Base-by-base conservation (phyloP, 1,284 basidiomycete species). In the Irpex rosettiformis region DNA sequence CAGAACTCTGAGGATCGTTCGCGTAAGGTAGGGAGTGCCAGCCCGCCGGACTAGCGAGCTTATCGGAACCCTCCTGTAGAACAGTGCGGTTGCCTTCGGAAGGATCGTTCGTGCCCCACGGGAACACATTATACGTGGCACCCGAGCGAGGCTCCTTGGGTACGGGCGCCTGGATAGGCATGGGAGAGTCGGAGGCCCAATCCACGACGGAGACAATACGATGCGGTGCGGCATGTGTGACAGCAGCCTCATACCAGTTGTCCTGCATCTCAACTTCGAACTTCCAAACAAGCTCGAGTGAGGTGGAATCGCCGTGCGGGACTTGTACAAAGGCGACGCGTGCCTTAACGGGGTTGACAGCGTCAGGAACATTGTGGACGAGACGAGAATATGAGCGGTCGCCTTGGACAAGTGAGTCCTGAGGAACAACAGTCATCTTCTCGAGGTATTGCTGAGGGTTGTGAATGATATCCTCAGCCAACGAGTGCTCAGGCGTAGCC, bases 211-310 rank as follows among this genome's bases (percentile, higher is more conserved):
- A 88, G 65, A 92, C 75, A 66, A 92, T 88, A 63, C 83, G 79
- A 68, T 90, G 85, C 10, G 89, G 88, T 8, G 78, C 70, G 30
- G 75, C 69, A 0, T 82, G 80, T 3, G 88, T 84, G 29, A 93
- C 83, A 4, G 87, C 78, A 2, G 88, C 80, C 69, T 93, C 89
- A 58, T 93, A 93, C 89, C 89, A 92, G 72, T 91, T 93, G 72
- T 93, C 85, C 67, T 85, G 70, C 90, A 93, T 89, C 77, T 92
- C 89, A n/a, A 91, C 88, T 67, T 91, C 88, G 62, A 91, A 88
- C 85, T 83, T 86, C 86, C 85, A 89, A 8, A 89, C 89, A 57
- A 88, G 80, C 67, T 82, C 78, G 25, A 91, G 79, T 22, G 79
- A 76, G 13, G 79, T 82, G 21, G 73, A 69, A 51, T 80, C 75